These are phyloP conservation scores for Saccharomycopsis microspora DNA, from an alignment of 805 yeast genomes.

Conservation along the genomic window DNA sequence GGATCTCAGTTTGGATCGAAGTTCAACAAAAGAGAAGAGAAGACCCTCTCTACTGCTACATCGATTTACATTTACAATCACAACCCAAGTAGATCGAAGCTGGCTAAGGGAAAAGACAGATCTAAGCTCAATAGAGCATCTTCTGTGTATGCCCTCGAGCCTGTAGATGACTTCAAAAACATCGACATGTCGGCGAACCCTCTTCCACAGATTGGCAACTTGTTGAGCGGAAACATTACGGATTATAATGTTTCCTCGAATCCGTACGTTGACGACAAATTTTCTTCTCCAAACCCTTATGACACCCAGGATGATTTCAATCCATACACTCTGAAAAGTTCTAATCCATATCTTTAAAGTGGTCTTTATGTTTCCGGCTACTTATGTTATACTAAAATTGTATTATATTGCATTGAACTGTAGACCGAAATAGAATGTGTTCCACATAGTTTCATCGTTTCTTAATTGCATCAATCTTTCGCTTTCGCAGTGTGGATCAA, in stretches of 20 bases:
- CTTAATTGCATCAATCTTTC: too few relatives aligned
- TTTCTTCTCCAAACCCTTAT: too few relatives aligned
- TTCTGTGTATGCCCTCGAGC: constrained; percentile 12
- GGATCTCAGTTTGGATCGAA: neutral
- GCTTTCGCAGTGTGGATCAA: too few relatives aligned
- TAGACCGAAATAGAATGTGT: too few relatives aligned
- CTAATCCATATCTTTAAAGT: too few relatives aligned
- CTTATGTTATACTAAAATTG: too few relatives aligned
- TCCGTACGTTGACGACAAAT: constrained; percentile 2
- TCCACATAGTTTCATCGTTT: too few relatives aligned
- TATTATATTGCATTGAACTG: too few relatives aligned
- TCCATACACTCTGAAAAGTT: too few relatives aligned
- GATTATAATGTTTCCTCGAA: constrained; percentile 9
- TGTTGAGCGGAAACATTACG: constrained; percentile 4
- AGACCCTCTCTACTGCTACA: neutral
- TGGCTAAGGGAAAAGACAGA: constrained; percentile 2
- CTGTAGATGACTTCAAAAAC: constrained; percentile 12
- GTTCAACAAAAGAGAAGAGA: neutral
- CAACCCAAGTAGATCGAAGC: neutral
- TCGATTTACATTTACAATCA: constrained; percentile 1
- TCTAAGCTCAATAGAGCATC: constrained; percentile 10
- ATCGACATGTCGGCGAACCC: constrained; percentile 12
- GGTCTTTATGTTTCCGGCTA: too few relatives aligned
- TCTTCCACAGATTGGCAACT: constrained; percentile 13
- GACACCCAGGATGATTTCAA: too few relatives aligned